Conservation (phyloP, 1,284 basidiomycete genomes). For the Irpex sp. region DNA sequence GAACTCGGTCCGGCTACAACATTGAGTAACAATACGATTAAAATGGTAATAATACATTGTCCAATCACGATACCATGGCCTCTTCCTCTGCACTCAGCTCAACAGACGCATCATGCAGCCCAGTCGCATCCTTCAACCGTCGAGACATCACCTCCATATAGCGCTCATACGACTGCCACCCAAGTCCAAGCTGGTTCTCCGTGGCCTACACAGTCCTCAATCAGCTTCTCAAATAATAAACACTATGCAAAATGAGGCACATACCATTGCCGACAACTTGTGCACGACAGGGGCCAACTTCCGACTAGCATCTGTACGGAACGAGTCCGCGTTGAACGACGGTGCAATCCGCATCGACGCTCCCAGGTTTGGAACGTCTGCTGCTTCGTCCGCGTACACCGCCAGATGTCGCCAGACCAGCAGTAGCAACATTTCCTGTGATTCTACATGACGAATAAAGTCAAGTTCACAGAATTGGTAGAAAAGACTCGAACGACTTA, state of each 20-base stretch:
- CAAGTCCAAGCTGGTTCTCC: conserved; percentile 25
- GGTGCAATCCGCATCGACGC: conserved; percentile 53
- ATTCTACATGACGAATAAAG: conserved; percentile 41
- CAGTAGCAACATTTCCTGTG: conserved; percentile 80
- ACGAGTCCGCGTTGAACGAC: conserved; percentile 46
- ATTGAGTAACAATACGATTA: no score
- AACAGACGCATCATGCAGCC: conserved; percentile 38
- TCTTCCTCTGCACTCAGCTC: neutral
- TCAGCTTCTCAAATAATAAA: neutral
- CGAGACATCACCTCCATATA: conserved; percentile 72
- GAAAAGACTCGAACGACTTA: neutral
- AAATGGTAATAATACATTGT: no score
- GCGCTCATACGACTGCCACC: conserved; percentile 56
- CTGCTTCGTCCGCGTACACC: conserved; percentile 43
- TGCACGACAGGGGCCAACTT: conserved; percentile 49
- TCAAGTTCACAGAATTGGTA: neutral
- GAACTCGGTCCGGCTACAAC: no score
- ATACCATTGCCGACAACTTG: conserved; percentile 46
- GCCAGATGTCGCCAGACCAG: conserved; percentile 85
- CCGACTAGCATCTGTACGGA: conserved; percentile 52
- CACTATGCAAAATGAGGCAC: conserved; percentile 14
- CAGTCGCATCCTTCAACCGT: conserved; percentile 56
- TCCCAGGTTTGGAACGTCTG: conserved; percentile 30
- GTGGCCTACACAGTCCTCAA: conserved; percentile 9
- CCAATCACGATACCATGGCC: no score